phyloP scores from a whole-genome alignment of 495 filamentous ascomycete species.

The Penicillium turbatum region DNA sequence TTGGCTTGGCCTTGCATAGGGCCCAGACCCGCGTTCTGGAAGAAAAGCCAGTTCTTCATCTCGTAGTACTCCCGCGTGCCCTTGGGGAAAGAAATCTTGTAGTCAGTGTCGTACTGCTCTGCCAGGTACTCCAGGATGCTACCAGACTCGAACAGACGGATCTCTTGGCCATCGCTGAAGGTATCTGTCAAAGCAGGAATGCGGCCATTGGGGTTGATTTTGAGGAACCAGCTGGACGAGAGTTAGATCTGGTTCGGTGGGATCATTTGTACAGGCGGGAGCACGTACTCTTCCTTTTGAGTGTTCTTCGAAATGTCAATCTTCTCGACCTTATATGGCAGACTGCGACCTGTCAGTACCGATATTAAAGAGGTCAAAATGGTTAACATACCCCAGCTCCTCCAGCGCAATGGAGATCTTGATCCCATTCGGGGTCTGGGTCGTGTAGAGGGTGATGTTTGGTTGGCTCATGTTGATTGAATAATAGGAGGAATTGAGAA shows the following conservation, averaged over 20 bases:
- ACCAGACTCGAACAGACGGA: conserved; percentile 79
- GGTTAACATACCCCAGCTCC: conserved; percentile 58
- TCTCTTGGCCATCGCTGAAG: conserved; percentile 63
- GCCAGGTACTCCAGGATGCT: conserved; percentile 84
- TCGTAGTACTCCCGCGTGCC: conserved; percentile 75
- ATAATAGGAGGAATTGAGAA: neutral
- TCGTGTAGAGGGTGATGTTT: conserved; percentile 47
- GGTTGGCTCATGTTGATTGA: conserved; percentile 31
- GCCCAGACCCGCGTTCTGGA: conserved; percentile 72
- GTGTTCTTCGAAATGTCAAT: conserved; percentile 67
- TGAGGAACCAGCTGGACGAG: conserved; percentile 65
- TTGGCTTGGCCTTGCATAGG: conserved; percentile 95
- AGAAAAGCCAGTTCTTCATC: conserved; percentile 73
- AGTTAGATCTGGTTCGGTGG: neutral
- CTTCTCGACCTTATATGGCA: conserved; percentile 60
- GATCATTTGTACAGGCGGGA: neutral
- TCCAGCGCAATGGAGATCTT: conserved; percentile 89
- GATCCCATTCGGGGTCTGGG: conserved; percentile 53
- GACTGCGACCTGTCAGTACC: conserved; percentile 25
- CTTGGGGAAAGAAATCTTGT: conserved; percentile 78
- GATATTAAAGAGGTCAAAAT: neutral
- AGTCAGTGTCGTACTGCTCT: conserved; percentile 71
- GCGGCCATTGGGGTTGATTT: conserved; percentile 91
- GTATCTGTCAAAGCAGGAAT: conserved; percentile 89
- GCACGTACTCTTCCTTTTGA: conserved; percentile 68